phyloP scores from a whole-genome alignment of 805 yeast genomes.

The Ascoidea rubescens region DNA sequence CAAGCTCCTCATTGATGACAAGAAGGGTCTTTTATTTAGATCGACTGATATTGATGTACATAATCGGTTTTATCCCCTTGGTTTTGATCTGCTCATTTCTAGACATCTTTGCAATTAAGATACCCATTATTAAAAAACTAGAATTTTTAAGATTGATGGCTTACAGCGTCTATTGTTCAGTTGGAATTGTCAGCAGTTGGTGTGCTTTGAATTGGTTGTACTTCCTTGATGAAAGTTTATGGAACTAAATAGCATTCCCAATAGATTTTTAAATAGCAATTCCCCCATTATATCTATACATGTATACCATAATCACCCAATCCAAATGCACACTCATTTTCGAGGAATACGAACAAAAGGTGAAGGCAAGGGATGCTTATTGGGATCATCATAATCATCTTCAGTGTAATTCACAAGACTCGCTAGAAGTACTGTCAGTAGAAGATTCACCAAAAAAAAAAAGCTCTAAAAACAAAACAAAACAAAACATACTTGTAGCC shows the following conservation, averaged over 20 bases:
- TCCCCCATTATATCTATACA: too few relatives aligned
- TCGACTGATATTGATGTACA: not conserved
- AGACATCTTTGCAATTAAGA: constrained; percentile 42
- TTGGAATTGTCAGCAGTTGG: constrained; percentile 83
- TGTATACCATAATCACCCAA: too few relatives aligned
- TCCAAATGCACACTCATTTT: not conserved
- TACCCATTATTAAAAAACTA: constrained; percentile 37
- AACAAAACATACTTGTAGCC: not conserved
- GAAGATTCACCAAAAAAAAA: not conserved
- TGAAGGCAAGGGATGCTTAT: not conserved
- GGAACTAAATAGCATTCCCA: constrained; percentile 23
- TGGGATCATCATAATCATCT: not conserved
- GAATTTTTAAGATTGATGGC: constrained; percentile 73
- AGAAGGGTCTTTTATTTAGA: constrained; percentile 21
- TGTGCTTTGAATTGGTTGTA: constrained; percentile 80
- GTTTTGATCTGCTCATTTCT: constrained; percentile 50
- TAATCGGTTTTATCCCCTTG: constrained; percentile 57
- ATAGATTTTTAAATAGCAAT: too few relatives aligned
- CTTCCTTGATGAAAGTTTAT: constrained; percentile 65
- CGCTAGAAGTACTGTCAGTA: not conserved
- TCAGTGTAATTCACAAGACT: not conserved
- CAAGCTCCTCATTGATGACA: constrained; percentile 23
- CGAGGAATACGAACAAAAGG: not conserved
- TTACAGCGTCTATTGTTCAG: constrained; percentile 72
- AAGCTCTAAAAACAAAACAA: too few relatives aligned